These are phyloP conservation scores for Rhododendron ovatum DNA, from an alignment of 148 eudicot species.

Conservation along the genomic window DNA sequence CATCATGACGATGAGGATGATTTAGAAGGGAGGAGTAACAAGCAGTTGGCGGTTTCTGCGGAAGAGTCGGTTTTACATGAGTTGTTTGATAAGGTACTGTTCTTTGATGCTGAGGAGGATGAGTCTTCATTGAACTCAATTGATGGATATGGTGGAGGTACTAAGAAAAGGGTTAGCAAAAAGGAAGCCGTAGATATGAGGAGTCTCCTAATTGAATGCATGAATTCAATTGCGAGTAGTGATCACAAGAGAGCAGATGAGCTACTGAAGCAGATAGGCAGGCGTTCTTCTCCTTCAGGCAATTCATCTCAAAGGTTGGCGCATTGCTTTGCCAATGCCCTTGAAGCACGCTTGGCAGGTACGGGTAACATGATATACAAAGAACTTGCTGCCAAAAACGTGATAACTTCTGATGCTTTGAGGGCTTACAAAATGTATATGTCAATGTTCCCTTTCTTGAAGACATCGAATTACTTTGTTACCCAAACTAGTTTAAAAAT, in stretches of 20 bases:
- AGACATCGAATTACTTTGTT: background rate
- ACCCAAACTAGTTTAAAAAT: slow-evolving; percentile 4
- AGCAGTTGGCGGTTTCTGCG: background rate
- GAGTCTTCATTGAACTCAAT: background rate
- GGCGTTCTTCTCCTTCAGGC: slow-evolving; percentile 12
- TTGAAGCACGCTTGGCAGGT: slow-evolving; percentile 22
- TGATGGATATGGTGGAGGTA: background rate
- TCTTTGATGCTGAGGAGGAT: background rate
- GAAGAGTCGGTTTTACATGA: slow-evolving; percentile 3
- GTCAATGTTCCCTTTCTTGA: slow-evolving; percentile 10
- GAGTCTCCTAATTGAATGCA: slow-evolving; percentile 15
- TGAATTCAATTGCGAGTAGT: slow-evolving; percentile 6
- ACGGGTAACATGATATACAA: background rate
- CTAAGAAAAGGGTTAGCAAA: background rate
- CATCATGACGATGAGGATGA: background rate
- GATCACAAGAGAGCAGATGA: background rate
- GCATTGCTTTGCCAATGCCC: slow-evolving; percentile 13
- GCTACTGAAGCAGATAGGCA: slow-evolving; percentile 7
- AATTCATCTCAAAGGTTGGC: slow-evolving; percentile 19
- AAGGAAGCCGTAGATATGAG: slow-evolving; percentile 12
- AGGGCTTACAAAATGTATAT: slow-evolving; percentile 17
- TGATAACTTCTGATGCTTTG: background rate
- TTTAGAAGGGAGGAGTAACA: slow-evolving; percentile 11
- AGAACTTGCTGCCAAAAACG: background rate
- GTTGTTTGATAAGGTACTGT: slow-evolving; percentile 6